phyloP scores from a whole-genome alignment of 2,329 filamentous ascomycete genomes.

The Thermochaetoides dissita region DNA sequence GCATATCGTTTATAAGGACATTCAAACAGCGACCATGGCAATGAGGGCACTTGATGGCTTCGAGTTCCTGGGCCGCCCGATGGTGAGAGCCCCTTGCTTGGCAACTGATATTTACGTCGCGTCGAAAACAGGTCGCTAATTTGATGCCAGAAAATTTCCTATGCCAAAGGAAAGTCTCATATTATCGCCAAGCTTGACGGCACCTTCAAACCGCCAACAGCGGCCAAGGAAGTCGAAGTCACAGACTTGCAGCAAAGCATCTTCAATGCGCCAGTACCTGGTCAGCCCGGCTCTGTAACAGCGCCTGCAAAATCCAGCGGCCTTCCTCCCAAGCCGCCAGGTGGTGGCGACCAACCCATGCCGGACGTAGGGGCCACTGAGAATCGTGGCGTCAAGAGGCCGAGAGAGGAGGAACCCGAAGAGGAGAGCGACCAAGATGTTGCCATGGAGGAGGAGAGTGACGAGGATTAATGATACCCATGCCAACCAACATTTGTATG shows the following conservation, averaged over 20 bases:
- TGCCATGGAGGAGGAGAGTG: slow-evolving; percentile 55
- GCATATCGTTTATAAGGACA: slow-evolving; percentile 78
- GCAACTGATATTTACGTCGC: background rate
- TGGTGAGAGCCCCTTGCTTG: slow-evolving; percentile 45
- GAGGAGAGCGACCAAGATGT: slow-evolving; percentile 49
- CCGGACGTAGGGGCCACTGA: slow-evolving; percentile 39
- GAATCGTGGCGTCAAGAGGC: slow-evolving; percentile 53
- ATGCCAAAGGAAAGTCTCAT: slow-evolving; percentile 80
- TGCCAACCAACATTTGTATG: background rate
- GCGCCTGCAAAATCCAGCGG: slow-evolving; percentile 23
- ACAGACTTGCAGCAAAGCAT: slow-evolving; percentile 69
- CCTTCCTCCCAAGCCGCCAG: slow-evolving; percentile 33
- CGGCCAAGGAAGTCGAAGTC: slow-evolving; percentile 43
- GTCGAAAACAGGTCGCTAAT: slow-evolving; percentile 4
- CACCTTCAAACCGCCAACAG: slow-evolving; percentile 60
- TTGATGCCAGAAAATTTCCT: slow-evolving; percentile 60
- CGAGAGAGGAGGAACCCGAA: slow-evolving; percentile 53
- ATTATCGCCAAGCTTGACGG: slow-evolving; percentile 84
- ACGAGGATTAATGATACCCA: slow-evolving; percentile 44
- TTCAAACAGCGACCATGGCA: slow-evolving; percentile 83
- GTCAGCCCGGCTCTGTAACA: slow-evolving; percentile 8
- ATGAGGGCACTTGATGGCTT: slow-evolving; percentile 80
- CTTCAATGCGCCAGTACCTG: slow-evolving; percentile 52
- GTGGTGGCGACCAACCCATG: slow-evolving; percentile 32
- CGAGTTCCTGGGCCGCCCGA: slow-evolving; percentile 68